These are phyloP conservation scores for Cryptomeria japonica DNA, from an alignment of 75 land plant genomes.

Conservation along the genomic window DNA sequence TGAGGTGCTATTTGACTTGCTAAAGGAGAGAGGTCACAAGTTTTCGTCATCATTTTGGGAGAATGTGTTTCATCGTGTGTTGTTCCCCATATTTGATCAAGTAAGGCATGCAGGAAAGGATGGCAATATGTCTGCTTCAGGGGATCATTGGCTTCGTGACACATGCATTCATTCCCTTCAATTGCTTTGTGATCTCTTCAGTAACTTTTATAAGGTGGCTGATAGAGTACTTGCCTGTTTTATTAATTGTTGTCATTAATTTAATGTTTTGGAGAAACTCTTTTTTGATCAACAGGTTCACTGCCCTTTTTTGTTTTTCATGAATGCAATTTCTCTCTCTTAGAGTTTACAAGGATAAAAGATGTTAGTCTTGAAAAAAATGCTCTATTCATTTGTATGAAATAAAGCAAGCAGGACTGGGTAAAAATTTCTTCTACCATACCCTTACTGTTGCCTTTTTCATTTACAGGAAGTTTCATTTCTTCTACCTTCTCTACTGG, in stretches of 20 bases:
- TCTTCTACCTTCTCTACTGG: conserved; percentile 83
- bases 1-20: conserved; percentile 93
- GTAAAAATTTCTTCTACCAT: background rate
- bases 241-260: background rate
- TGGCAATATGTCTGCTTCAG: conserved; percentile 39
- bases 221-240: background rate
- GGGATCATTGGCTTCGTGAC: conserved; percentile 82
- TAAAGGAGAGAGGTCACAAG: conserved; percentile 91
- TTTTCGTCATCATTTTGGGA: conserved; percentile 93
- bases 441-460: background rate
- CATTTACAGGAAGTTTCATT: conserved; percentile 74
- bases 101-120: conserved; percentile 77
- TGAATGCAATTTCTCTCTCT: background rate
- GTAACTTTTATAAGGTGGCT: conserved; percentile 81
- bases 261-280: background rate
- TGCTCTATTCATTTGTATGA: background rate
- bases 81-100: conserved; percentile 96
- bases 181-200: conserved; percentile 93
- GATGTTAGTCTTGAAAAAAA: background rate
- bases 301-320: background rate
- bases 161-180: conserved; percentile 94
- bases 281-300: background rate
- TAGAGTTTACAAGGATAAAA: background rate
- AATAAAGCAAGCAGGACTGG: background rate
- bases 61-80: conserved; percentile 85